Base-by-base conservation (phyloP, 2,329 filamentous ascomycete species). In the Rhytidhysteron rufulum region DNA sequence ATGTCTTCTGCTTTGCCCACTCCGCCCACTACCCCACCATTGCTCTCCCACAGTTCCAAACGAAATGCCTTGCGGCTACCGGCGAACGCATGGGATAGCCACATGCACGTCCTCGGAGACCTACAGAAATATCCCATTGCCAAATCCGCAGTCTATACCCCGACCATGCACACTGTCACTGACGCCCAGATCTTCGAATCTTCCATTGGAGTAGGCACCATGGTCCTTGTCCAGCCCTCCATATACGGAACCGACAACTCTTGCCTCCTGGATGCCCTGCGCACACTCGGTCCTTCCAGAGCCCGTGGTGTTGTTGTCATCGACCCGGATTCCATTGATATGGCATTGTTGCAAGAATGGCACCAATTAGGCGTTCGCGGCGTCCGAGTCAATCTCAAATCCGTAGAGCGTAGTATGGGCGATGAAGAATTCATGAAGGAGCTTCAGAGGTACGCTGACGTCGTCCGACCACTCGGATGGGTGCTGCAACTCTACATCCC, bases 41-140 rank as follows among this genome's bases (percentile, higher is more conserved):
- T n/a, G n/a, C n/a, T n/a, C n/a, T n/a, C n/a, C n/a, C n/a, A n/a
- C n/a, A n/a, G n/a, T n/a, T n/a, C n/a, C n/a, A n/a, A n/a, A n/a
- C n/a, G n/a, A n/a, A n/a, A n/a, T n/a, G n/a, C n/a, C n/a, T n/a
- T n/a, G n/a, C n/a, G n/a, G n/a, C n/a, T 73, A 40, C 72, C 74
- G 3, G 42, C 46, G 11, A 64, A 65, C 11, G 67, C 78, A 41
- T 82, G 79, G 78, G 78, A 82, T 54, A 75, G 72, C 37, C 79
- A 83, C 55, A 82, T 83, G 76, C 80, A 83, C 55, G 71, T 83
- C n/a, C n/a, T n/a, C n/a, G n/a, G n/a, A 24, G 68, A 81, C 35
- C 75, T 80, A 38, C 77, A 75, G 0, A 52, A 62, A 16, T 82
- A 76, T 52, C 71, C 75, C 1, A 55, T 80, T 7, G 62, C 67